These are phyloP conservation scores for Asterionellopsis glacialis DNA, from an alignment of 108 stramenopile genomes.

Conservation along the genomic window DNA sequence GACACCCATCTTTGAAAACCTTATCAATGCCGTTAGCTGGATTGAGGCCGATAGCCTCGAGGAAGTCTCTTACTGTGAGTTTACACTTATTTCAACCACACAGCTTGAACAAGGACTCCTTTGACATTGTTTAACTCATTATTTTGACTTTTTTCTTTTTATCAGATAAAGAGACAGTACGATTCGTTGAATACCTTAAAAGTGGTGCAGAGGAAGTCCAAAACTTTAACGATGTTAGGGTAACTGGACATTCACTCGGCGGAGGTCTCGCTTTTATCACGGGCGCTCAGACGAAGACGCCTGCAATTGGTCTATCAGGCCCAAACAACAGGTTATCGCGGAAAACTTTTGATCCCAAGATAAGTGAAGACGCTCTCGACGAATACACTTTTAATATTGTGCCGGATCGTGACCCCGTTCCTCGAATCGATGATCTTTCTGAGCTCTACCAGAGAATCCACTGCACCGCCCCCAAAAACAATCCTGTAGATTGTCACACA, in stretches of 20 bases:
- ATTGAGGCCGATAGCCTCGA: slow-evolving; percentile 28
- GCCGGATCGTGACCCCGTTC: slow-evolving; percentile 69
- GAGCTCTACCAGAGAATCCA: slow-evolving; percentile 55
- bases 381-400: slow-evolving; percentile 72
- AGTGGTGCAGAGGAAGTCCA: too few species aligned
- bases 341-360: slow-evolving; percentile 50
- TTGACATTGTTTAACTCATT: too few species aligned
- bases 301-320: slow-evolving; percentile 68
- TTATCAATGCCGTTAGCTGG: slow-evolving; percentile 29
- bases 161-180: slow-evolving; percentile 10
- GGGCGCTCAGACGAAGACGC: slow-evolving; percentile 65
- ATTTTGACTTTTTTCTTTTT: too few species aligned
- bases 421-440: slow-evolving; percentile 60
- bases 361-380: slow-evolving; percentile 47
- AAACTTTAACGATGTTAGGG: slow-evolving; percentile 7
- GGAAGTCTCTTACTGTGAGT: slow-evolving; percentile 39
- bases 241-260: slow-evolving; percentile 40
- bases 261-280: slow-evolving; percentile 81
- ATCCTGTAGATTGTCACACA: slow-evolving; percentile 54
- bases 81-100: background rate
- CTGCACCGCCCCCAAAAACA: slow-evolving; percentile 41
- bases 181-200: slow-evolving; percentile 22
- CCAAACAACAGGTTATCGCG: slow-evolving; percentile 61
- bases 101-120: background rate
- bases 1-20: slow-evolving; percentile 51